A percentile compares a stretch with the other conserved stretches of the same genome.
Evolutionary conservation across 371 early-diverging fungal genomes (phyloP).

Genomic region (Rhizomucor miehei): DNA sequence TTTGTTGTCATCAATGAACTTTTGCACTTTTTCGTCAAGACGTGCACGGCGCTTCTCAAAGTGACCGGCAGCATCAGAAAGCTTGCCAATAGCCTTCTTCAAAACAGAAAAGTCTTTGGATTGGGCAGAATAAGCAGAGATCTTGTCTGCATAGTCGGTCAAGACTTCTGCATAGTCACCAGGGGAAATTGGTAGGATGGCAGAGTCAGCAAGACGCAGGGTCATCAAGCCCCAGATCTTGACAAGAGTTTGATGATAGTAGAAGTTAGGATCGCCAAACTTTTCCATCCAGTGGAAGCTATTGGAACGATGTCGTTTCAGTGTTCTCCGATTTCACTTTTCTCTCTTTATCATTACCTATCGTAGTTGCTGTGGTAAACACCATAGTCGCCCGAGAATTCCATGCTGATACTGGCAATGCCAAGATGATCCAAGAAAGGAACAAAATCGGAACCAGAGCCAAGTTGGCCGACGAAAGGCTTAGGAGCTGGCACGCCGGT

Average conservation of each 20-base stretch:
- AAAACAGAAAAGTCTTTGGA: slow-evolving; percentile 7
- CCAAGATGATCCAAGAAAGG: slow-evolving; percentile 65
- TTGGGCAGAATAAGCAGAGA: slow-evolving; percentile 13
- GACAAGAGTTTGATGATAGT: slow-evolving; percentile 53
- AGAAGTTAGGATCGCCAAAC: slow-evolving; percentile 61
- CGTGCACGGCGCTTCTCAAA: slow-evolving; percentile 12
- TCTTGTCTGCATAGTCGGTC: slow-evolving; percentile 12
- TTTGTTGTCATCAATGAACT: neutral
- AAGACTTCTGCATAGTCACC: slow-evolving; percentile 33
- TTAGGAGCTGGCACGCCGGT: slow-evolving; percentile 5
- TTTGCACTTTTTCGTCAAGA: slow-evolving; percentile 4
- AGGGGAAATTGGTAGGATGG: slow-evolving; percentile 38
- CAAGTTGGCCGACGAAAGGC: slow-evolving; percentile 29
- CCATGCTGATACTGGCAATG: slow-evolving; percentile 53
- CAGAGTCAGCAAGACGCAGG: slow-evolving; percentile 38
- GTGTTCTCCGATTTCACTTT: slow-evolving; percentile 3
- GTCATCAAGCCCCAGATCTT: slow-evolving; percentile 41
- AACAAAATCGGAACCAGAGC: slow-evolving; percentile 55
- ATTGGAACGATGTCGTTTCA: slow-evolving; percentile 41
- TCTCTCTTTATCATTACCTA: slow-evolving; percentile 18
- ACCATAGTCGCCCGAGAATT: slow-evolving; percentile 48
- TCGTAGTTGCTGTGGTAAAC: slow-evolving; percentile 62
- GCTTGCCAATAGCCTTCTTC: slow-evolving; percentile 9
- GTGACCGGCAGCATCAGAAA: slow-evolving; percentile 4
- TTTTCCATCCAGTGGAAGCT: slow-evolving; percentile 61